Percentiles rank a stretch among this genome's conserved stretches.
Evolutionary conservation across 805 yeast species (phyloP).

Genomic region (Wickerhamia fluorescens): DNA sequence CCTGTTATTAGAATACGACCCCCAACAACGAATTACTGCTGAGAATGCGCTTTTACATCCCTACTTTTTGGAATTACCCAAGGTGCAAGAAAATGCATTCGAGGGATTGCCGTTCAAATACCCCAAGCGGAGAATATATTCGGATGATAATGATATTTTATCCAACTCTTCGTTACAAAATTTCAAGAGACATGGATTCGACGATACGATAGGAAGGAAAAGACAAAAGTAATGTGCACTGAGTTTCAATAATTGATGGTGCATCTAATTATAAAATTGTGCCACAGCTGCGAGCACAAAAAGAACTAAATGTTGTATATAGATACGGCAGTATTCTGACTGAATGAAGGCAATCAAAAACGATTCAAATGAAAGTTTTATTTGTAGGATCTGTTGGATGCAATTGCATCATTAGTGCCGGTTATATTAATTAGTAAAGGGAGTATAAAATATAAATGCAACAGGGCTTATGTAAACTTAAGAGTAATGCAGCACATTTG

Average conservation of each 20-base stretch:
- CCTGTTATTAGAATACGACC: conserved; percentile 74
- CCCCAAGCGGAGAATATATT: conserved; percentile 80
- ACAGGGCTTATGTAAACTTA: too few relatives aligned
- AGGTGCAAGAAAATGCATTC: conserved; percentile 70
- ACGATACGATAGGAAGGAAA: conserved; percentile 14
- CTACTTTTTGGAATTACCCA: conserved; percentile 68
- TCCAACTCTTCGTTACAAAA: conserved; percentile 19
- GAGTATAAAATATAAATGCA: too few relatives aligned
- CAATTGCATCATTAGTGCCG: too few relatives aligned
- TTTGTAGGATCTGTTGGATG: too few relatives aligned
- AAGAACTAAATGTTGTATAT: too few relatives aligned
- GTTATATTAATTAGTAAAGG: too few relatives aligned
- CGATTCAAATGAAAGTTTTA: too few relatives aligned
- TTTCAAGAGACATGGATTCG: conserved; percentile 20
- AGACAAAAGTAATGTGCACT: conserved; percentile 14
- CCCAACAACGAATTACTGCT: conserved; percentile 73
- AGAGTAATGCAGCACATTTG: too few relatives aligned
- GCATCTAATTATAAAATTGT: background rate
- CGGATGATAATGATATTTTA: conserved; percentile 75
- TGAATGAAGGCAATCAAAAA: too few relatives aligned
- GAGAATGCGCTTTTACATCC: conserved; percentile 66
- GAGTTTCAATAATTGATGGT: too few relatives aligned
- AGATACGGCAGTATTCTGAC: too few relatives aligned
- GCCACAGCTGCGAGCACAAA: too few relatives aligned
- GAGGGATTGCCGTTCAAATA: conserved; percentile 67